Evolutionary conservation across 306 rosid species (phyloP).

Genomic region (Arachis stenosperma): DNA sequence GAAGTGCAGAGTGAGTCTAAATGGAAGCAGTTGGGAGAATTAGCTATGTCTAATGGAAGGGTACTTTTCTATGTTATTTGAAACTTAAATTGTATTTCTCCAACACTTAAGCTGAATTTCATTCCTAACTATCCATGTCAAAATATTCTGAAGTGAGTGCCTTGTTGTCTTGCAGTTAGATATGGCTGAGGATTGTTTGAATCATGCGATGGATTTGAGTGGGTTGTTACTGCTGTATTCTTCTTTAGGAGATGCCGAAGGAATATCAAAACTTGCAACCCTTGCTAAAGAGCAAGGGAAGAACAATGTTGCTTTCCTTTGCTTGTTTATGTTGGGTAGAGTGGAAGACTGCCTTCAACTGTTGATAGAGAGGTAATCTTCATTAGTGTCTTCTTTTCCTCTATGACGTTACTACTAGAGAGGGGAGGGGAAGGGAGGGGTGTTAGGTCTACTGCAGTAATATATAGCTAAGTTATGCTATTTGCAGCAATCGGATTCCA

Average conservation of each 20-base stretch:
- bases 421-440: neutral
- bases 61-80: conserved; percentile 46
- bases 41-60: conserved; percentile 96
- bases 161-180: conserved; percentile 70
- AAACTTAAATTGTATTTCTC: conserved; percentile 18
- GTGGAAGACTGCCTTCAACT: conserved; percentile 97
- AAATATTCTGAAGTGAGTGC: conserved; percentile 22
- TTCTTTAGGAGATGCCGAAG: conserved; percentile 98
- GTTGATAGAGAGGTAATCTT: conserved; percentile 84
- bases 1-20: conserved; percentile 88
- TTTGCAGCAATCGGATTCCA: conserved; percentile 91
- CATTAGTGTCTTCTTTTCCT: conserved; percentile 15
- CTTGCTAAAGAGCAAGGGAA: conserved; percentile 98
- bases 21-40: conserved; percentile 99
- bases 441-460: conserved; percentile 29
- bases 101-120: conserved; percentile 3
- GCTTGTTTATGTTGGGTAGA: conserved; percentile 94
- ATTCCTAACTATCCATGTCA: conserved; percentile 31
- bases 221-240: conserved; percentile 93
- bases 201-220: conserved; percentile 90
- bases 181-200: conserved; percentile 96
- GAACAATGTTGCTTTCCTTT: conserved; percentile 95
- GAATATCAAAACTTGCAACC: conserved; percentile 78
- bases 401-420: conserved; percentile 14
- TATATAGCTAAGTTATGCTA: conserved; percentile 34